Percentiles rank a stretch among this genome's conserved stretches.
Conservation (phyloP, 805 yeast species). For the Ogataea salicorniae region DNA sequence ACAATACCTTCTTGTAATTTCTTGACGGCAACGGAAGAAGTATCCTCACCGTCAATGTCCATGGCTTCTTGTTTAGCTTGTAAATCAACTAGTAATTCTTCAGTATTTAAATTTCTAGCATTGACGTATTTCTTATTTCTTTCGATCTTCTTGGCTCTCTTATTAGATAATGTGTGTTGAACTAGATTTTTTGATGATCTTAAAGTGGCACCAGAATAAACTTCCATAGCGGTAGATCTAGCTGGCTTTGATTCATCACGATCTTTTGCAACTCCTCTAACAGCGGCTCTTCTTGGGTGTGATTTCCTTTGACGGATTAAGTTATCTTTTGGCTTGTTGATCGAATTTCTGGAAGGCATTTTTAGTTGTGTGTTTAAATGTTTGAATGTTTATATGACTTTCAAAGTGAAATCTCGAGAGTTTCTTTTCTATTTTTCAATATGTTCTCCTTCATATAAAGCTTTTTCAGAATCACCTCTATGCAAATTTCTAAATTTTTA, state of each 20-base stretch:
- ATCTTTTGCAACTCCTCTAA: slow-evolving; percentile 2
- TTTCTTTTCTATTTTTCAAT: background rate
- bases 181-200: slow-evolving; percentile 32
- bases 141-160: slow-evolving; percentile 71
- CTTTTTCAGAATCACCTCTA: background rate
- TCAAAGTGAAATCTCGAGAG: background rate
- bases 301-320: slow-evolving; percentile 47
- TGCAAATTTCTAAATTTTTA: too few species aligned
- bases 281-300: slow-evolving; percentile 16
- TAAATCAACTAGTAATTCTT: slow-evolving; percentile 42
- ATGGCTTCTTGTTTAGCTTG: slow-evolving; percentile 46
- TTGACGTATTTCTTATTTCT: slow-evolving; percentile 72
- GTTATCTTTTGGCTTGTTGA: slow-evolving; percentile 72
- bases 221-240: slow-evolving; percentile 34
- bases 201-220: slow-evolving; percentile 34
- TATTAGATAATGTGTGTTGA: slow-evolving; percentile 64
- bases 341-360: slow-evolving; percentile 80
- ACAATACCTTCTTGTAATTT: slow-evolving; percentile 31
- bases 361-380: background rate
- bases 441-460: background rate
- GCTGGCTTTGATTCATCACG: slow-evolving; percentile 3
- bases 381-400: background rate
- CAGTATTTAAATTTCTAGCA: slow-evolving; percentile 40
- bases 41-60: slow-evolving; percentile 41
- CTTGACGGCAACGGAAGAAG: slow-evolving; percentile 22